Evolutionary conservation across 108 stramenopile species (phyloP).

Genomic region (Bacterosira constricta): DNA sequence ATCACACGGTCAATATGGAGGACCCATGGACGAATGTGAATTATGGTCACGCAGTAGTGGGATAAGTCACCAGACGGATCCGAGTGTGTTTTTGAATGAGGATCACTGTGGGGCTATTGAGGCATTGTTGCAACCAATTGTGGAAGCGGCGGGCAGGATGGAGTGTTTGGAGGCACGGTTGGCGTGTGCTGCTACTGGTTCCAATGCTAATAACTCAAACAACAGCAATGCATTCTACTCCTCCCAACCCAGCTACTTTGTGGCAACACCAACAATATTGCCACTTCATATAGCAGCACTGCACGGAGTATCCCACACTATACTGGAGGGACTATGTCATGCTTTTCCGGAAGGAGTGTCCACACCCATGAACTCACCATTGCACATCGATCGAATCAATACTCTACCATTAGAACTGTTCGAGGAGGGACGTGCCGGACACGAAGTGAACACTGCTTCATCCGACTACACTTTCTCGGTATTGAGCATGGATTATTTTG

Average conservation of each 20-base stretch:
- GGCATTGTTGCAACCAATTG: conserved; percentile 28
- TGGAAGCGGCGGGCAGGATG: not conserved
- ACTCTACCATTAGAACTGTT: conserved; percentile 38
- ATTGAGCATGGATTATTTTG: conserved; percentile 15
- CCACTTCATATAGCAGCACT: conserved; percentile 50
- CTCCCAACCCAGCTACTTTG: not conserved
- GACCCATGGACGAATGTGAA: no score
- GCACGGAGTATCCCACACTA: conserved; percentile 32
- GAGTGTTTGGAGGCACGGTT: conserved; percentile 15
- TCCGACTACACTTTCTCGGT: not conserved
- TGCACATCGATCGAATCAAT: not conserved
- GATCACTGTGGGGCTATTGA: conserved; percentile 22
- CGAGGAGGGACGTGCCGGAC: conserved; percentile 38
- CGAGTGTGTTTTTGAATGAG: not conserved
- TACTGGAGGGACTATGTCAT: conserved; percentile 32
- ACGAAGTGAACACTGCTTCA: conserved; percentile 29
- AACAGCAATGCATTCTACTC: conserved; percentile 1
- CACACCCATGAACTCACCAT: conserved; percentile 16
- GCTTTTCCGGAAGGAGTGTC: conserved; percentile 49
- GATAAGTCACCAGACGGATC: no score
- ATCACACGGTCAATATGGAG: no score
- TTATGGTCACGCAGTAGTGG: no score
- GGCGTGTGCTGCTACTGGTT: conserved; percentile 30
- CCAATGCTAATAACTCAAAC: not conserved
- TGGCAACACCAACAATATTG: not conserved